phyloP scores from a whole-genome alignment of 2,329 filamentous ascomycete genomes.

The Rosellinia necatrix region DNA sequence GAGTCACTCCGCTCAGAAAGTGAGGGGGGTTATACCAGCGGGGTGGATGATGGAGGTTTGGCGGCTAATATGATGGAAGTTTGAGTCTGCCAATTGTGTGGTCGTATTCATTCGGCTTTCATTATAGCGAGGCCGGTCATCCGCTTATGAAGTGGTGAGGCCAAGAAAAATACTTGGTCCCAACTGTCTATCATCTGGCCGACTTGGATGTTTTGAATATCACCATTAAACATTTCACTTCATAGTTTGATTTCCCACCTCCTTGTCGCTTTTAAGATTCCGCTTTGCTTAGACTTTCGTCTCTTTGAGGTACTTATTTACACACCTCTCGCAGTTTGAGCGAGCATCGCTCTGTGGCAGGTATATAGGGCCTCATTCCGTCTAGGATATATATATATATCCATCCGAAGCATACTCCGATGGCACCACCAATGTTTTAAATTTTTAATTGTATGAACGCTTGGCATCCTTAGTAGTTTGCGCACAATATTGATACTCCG shows the following conservation, averaged over 20 bases:
- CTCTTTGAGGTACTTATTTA: slow-evolving; percentile 26
- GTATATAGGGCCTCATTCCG: no score
- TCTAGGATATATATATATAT: no score
- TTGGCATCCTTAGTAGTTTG: no score
- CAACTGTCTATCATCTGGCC: neutral
- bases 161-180: neutral
- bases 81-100: slow-evolving; percentile 34
- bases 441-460: no score
- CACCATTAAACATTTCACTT: no score
- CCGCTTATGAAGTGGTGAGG: neutral
- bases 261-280: neutral
- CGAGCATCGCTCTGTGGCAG: no score
- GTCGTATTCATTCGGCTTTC: slow-evolving; percentile 33
- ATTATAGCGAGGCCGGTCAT: slow-evolving; percentile 31
- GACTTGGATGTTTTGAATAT: neutral
- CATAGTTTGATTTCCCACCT: no score
- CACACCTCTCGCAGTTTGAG: no score
- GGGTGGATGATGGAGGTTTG: slow-evolving; percentile 32
- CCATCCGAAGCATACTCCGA: no score
- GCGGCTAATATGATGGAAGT: slow-evolving; percentile 40
- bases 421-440: no score
- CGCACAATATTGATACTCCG: no score
- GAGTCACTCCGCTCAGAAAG: slow-evolving; percentile 13
- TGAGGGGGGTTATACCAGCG: slow-evolving; percentile 35
- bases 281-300: neutral